Evolutionary conservation across 1,284 basidiomycete genomes (phyloP).

Genomic region (Rhodotorula sp.): DNA sequence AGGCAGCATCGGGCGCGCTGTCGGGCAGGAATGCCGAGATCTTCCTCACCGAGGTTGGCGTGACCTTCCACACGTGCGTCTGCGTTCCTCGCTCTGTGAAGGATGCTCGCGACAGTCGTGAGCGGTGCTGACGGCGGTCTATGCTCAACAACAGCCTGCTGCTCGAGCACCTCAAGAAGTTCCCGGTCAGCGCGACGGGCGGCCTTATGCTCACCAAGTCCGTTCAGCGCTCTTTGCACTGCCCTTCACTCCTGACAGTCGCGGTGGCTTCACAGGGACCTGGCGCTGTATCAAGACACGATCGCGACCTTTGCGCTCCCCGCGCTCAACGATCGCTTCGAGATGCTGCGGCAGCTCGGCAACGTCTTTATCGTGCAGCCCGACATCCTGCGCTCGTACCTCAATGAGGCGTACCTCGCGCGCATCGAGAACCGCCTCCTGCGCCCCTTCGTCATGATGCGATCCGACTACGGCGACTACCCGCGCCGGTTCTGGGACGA

Average conservation of each 20-base stretch:
- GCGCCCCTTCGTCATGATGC: constrained; percentile 84
- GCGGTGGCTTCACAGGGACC: constrained; percentile 64
- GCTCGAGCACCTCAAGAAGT: constrained; percentile 92
- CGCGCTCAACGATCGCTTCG: constrained; percentile 88
- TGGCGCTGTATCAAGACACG: constrained; percentile 94
- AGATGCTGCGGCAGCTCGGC: constrained; percentile 96
- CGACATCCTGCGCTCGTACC: constrained; percentile 87
- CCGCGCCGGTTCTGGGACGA: constrained; percentile 42
- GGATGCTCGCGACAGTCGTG: too few relatives aligned
- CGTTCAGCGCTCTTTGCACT: constrained; percentile 40
- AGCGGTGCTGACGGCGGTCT: background rate
- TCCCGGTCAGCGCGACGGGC: constrained; percentile 92
- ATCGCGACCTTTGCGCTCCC: constrained; percentile 78
- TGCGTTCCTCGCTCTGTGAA: too few relatives aligned
- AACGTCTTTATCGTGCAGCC: constrained; percentile 94
- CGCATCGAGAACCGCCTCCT: constrained; percentile 84
- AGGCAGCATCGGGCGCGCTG: constrained; percentile 69
- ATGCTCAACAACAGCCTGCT: constrained; percentile 63
- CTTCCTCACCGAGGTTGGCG: constrained; percentile 90
- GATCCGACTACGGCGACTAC: constrained; percentile 68
- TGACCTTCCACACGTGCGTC: constrained; percentile 83
- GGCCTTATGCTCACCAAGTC: constrained; percentile 98
- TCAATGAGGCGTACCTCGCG: constrained; percentile 81
- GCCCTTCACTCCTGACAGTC: constrained; percentile 7
- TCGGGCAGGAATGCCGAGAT: constrained; percentile 89